Percentiles rank a stretch among this genome's conserved stretches.
phyloP scores from a whole-genome alignment of 441 rosid genomes.

The Rhodomyrtus psidioides region DNA sequence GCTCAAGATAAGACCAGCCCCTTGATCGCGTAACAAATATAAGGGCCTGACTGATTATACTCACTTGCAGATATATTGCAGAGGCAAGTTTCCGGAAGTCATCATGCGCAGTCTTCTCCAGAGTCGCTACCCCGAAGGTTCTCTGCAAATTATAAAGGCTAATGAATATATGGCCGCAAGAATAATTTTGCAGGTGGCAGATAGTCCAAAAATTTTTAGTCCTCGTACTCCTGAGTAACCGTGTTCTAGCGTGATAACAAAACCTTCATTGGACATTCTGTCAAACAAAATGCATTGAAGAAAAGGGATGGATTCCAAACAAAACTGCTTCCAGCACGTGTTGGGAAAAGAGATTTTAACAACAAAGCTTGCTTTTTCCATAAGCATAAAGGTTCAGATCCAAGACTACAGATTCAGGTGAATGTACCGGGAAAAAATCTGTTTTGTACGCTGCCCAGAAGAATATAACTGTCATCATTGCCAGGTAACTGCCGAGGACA shows the following conservation, averaged over 20 bases:
- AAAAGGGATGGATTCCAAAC: neutral
- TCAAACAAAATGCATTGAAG: neutral
- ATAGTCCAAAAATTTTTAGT: neutral
- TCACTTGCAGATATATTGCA: slow-evolving; percentile 2
- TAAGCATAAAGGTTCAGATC: neutral
- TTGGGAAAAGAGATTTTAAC: neutral
- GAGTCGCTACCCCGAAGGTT: neutral
- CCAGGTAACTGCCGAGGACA: slow-evolving; percentile 5
- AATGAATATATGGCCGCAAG: neutral
- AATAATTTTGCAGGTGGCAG: neutral
- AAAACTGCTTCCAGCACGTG: neutral
- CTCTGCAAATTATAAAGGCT: neutral
- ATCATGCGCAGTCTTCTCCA: neutral
- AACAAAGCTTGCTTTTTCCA: neutral
- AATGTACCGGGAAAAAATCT: slow-evolving; percentile 5
- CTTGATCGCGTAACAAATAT: slow-evolving; percentile 1
- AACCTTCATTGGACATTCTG: neutral
- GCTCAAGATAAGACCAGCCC: slow-evolving; percentile 1
- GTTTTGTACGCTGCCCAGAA: slow-evolving; percentile 12
- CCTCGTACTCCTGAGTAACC: neutral
- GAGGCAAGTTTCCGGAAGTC: slow-evolving; percentile 5
- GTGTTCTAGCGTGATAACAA: neutral
- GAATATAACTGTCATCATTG: slow-evolving; percentile 6
- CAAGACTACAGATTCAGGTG: neutral
- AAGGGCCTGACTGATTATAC: slow-evolving; percentile 1